A percentile compares a stretch with the other conserved stretches of the same genome.
Conservation (phyloP, 2,329 filamentous ascomycete genomes). For the Coleophoma cylindrospora region DNA sequence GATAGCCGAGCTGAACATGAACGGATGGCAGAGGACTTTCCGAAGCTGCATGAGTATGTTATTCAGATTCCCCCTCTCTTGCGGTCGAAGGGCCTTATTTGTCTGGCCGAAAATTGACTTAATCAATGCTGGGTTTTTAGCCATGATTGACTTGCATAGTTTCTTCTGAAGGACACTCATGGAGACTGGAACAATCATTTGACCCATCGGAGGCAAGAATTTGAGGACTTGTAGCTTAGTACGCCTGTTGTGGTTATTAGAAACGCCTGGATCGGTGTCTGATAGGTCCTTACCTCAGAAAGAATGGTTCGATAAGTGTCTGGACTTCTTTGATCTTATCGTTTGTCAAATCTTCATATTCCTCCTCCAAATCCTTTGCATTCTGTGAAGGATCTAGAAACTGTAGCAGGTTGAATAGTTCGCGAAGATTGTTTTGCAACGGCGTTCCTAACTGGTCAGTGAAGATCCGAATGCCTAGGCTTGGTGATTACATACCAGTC, state of each 20-base stretch:
- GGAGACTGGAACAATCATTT: slow-evolving; percentile 92
- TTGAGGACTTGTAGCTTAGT: slow-evolving; percentile 89
- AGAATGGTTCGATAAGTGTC: slow-evolving; percentile 70
- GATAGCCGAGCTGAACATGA: slow-evolving; percentile 85
- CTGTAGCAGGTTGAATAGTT: slow-evolving; percentile 94
- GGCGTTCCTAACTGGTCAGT: slow-evolving; percentile 54
- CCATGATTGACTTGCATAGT: slow-evolving; percentile 87
- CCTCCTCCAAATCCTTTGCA: slow-evolving; percentile 67
- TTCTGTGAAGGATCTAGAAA: slow-evolving; percentile 73
- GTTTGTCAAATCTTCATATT: slow-evolving; percentile 74
- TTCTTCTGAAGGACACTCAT: slow-evolving; percentile 94
- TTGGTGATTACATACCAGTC: slow-evolving; percentile 37
- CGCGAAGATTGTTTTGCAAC: slow-evolving; percentile 89
- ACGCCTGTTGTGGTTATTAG: slow-evolving; percentile 40
- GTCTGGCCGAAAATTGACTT: slow-evolving; percentile 74
- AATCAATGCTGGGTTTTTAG: slow-evolving; percentile 85
- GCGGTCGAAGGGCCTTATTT: slow-evolving; percentile 51
- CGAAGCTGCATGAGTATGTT: slow-evolving; percentile 95
- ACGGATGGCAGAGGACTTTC: slow-evolving; percentile 93
- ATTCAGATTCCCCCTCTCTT: slow-evolving; percentile 76
- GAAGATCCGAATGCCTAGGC: no score
- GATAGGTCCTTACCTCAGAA: slow-evolving; percentile 37
- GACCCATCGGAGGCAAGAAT: slow-evolving; percentile 87
- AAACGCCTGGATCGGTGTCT: neutral
- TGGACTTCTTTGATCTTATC: slow-evolving; percentile 81